Evolutionary conservation across 2,329 filamentous ascomycete genomes (phyloP).

Genomic region (Helotiales sp.): DNA sequence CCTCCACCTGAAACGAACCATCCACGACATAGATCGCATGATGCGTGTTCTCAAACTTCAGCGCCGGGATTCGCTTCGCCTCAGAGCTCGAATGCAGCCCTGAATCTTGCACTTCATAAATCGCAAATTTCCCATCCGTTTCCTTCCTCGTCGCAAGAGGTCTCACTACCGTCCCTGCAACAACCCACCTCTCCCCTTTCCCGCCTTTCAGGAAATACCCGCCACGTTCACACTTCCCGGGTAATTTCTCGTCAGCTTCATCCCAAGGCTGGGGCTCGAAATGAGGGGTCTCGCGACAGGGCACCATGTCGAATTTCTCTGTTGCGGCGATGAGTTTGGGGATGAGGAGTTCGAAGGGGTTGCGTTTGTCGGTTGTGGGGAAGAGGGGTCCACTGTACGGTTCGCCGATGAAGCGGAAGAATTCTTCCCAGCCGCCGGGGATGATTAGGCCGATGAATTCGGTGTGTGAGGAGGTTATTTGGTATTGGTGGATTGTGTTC

Average conservation of each 20-base stretch:
- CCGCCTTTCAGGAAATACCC: conserved; percentile 58
- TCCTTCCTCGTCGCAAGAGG: conserved; percentile 56
- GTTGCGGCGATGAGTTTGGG: conserved; percentile 61
- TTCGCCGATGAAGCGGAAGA: conserved; percentile 63
- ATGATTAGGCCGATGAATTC: conserved; percentile 60
- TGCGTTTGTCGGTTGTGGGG: conserved; percentile 57
- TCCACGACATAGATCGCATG: conserved; percentile 58
- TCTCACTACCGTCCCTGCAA: conserved; percentile 52
- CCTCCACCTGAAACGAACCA: conserved; percentile 49
- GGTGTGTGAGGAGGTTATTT: conserved; percentile 58
- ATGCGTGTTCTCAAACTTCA: conserved; percentile 54
- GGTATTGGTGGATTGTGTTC: conserved; percentile 60
- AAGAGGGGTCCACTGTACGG: conserved; percentile 55
- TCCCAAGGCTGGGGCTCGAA: conserved; percentile 52
- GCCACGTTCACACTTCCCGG: conserved; percentile 43
- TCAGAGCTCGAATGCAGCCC: conserved; percentile 45
- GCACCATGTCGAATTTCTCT: conserved; percentile 60
- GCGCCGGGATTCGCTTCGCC: conserved; percentile 44
- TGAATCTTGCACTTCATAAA: conserved; percentile 57
- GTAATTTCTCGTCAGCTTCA: conserved; percentile 47
- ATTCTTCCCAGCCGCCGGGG: conserved; percentile 64
- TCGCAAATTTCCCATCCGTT: conserved; percentile 55
- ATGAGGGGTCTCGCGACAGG: conserved; percentile 53
- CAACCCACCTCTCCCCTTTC: conserved; percentile 48
- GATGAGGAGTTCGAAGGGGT: conserved; percentile 53